A percentile compares a stretch with the other conserved stretches of the same genome.
Evolutionary conservation across 805 yeast genomes (phyloP).

Genomic region (Monosporozyma aerobia): DNA sequence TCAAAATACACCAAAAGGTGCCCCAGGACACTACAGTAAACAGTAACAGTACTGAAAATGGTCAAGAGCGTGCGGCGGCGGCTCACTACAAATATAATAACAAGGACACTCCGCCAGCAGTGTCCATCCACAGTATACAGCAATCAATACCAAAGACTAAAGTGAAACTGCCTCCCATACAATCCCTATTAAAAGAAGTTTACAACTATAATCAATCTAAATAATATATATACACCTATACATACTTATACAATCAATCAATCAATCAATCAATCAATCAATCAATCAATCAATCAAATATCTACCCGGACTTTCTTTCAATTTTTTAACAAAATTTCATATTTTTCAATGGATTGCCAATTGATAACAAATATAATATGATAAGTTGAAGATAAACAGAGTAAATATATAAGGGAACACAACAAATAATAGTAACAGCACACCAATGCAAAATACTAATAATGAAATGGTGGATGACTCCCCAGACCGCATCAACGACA

Average conservation of each 20-base stretch:
- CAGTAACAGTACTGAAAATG: neutral
- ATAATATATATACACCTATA: too few species aligned
- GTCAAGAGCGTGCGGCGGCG: neutral
- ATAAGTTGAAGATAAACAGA: neutral
- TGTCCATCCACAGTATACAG: neutral
- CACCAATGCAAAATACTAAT: neutral
- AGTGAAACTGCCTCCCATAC: neutral
- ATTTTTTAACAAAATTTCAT: neutral
- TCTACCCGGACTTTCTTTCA: neutral
- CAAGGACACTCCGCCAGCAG: neutral
- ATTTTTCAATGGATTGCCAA: neutral
- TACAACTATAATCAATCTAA: neutral
- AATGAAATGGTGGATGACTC: neutral
- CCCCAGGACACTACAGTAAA: too few species aligned
- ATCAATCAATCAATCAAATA: too few species aligned
- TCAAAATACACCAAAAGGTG: slow-evolving; percentile 50
- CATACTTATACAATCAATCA: too few species aligned
- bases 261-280: too few species aligned
- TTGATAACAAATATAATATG: too few species aligned
- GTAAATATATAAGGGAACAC: too few species aligned
- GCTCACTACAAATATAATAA: too few species aligned
- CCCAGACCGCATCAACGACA: slow-evolving; percentile 1
- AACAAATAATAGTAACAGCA: too few species aligned
- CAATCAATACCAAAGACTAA: neutral
- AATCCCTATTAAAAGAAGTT: neutral